These are phyloP conservation scores for Yamadazyma kitorensis DNA, from an alignment of 805 yeast genomes.

Conservation along the genomic window DNA sequence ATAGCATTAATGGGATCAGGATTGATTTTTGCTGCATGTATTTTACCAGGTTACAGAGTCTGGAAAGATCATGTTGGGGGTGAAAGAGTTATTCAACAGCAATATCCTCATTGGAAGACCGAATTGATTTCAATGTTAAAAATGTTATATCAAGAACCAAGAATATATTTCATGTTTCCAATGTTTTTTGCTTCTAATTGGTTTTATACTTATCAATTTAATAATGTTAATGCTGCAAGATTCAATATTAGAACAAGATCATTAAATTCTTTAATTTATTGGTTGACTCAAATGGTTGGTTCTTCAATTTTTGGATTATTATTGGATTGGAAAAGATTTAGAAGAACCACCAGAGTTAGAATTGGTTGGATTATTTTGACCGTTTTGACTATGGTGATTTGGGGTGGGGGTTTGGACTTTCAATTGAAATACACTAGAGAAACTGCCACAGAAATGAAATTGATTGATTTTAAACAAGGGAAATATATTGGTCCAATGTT, in stretches of 20 bases:
- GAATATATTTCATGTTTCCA: slow-evolving; percentile 50
- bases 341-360: slow-evolving; percentile 44
- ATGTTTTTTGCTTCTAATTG: slow-evolving; percentile 63
- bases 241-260: slow-evolving; percentile 61
- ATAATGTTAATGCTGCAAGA: slow-evolving; percentile 51
- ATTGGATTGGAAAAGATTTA: slow-evolving; percentile 41
- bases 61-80: slow-evolving; percentile 13
- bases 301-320: slow-evolving; percentile 47
- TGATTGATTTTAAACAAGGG: slow-evolving; percentile 46
- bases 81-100: slow-evolving; percentile 32
- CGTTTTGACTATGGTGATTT: slow-evolving; percentile 43
- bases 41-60: slow-evolving; percentile 39
- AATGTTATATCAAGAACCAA: slow-evolving; percentile 24
- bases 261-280: slow-evolving; percentile 56
- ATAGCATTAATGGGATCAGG: slow-evolving; percentile 51
- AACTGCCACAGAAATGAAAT: slow-evolving; percentile 10
- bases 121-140: slow-evolving; percentile 29
- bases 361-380: slow-evolving; percentile 43
- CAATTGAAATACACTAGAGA: slow-evolving; percentile 40
- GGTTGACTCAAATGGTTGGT: slow-evolving; percentile 60
- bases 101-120: slow-evolving; percentile 44
- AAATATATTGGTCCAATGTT: slow-evolving; percentile 57
- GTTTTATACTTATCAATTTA: slow-evolving; percentile 65
- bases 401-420: slow-evolving; percentile 59
- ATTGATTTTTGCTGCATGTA: slow-evolving; percentile 38